Evolutionary conservation across 176 grass and related monocot genomes (phyloP).

Genomic region (Avena insularis): DNA sequence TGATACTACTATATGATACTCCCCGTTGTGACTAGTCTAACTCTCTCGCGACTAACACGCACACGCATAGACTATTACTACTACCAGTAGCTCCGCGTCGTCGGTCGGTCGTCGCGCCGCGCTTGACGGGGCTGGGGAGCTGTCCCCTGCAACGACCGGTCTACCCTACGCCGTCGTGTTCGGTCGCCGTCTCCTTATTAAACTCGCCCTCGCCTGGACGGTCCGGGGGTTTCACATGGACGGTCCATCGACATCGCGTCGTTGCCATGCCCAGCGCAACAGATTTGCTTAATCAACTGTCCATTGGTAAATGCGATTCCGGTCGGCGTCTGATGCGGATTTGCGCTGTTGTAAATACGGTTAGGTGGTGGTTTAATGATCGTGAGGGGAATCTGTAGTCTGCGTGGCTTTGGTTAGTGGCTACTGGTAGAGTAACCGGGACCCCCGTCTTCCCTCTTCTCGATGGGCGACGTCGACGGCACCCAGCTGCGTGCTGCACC

Average conservation of each 20-base stretch:
- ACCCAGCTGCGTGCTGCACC: not conserved
- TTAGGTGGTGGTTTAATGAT: not conserved
- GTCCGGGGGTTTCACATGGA: not conserved
- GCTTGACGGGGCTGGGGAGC: not conserved
- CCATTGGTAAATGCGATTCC: not conserved
- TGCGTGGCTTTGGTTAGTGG: not conserved
- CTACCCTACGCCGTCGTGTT: conserved; percentile 24
- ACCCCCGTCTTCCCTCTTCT: not conserved
- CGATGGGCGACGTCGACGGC: not conserved
- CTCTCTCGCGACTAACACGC: not conserved
- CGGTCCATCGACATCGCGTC: not conserved
- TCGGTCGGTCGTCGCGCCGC: not conserved
- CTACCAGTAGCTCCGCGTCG: not conserved
- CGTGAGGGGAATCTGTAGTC: not conserved
- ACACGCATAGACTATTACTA: not conserved
- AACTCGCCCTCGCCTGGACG: not conserved
- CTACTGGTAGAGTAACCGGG: not conserved
- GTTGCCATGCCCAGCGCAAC: not conserved
- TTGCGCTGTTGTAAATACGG: not conserved
- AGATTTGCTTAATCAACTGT: conserved; percentile 11
- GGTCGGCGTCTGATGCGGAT: not conserved
- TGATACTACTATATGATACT: too few relatives aligned
- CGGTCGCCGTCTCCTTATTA: conserved; percentile 18
- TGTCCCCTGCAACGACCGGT: conserved; percentile 11
- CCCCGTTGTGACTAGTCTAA: not conserved